Evolutionary conservation across 148 eudicot genomes (phyloP), one percentile per base, ranked within the genome.

Genomic region (Fallopia convolvulus): DNA sequence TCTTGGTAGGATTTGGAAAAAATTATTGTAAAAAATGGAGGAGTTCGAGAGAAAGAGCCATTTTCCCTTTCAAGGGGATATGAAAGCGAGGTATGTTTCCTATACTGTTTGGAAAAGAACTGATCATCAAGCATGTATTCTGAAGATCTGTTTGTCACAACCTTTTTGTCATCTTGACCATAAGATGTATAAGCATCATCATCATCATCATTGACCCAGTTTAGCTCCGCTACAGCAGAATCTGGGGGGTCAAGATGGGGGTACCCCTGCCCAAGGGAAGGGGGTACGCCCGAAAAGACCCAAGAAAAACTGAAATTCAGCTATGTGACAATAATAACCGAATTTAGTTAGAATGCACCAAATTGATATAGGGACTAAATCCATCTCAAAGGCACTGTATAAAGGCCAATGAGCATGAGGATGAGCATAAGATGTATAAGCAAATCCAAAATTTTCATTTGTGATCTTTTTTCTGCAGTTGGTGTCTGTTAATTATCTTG

Each of bases 41-140:
- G 92, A 79, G 77, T 88, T 78, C 74, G 83, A 39, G 97, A 89
- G 80, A 79, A 88, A 76, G 98, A 94, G 76, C 95, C 98, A 33
- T 94, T 94, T 85, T 88, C 77, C 80, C 83, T 94, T 74, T 87
- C 92, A 77, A 84, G 88, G 70, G 78, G 78, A 74, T 79, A 88
- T 74, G 86, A 79, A 48, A 86, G 80, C 15, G 88, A 90, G 94
- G 98, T 90, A 86, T 68, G 60, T 9, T 48, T 41, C 58, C 15
- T 58, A 18, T 41, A 46, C 46, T 30, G n/a, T 15, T 58, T 41
- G 42, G 41, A 49, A 55, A 66, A 13, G n/a, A 8, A 7, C 33
- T 33, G 40, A 66, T 66, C 71, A 66, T 10, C 20, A 68, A 36
- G 39, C 72, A 68, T 33, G 72, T 33, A 68, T 15, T 12, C 70